Evolutionary conservation across 2,329 filamentous ascomycete species (phyloP), one percentile per base, ranked within the genome.

Genomic region (Lecanosticta acicola): DNA sequence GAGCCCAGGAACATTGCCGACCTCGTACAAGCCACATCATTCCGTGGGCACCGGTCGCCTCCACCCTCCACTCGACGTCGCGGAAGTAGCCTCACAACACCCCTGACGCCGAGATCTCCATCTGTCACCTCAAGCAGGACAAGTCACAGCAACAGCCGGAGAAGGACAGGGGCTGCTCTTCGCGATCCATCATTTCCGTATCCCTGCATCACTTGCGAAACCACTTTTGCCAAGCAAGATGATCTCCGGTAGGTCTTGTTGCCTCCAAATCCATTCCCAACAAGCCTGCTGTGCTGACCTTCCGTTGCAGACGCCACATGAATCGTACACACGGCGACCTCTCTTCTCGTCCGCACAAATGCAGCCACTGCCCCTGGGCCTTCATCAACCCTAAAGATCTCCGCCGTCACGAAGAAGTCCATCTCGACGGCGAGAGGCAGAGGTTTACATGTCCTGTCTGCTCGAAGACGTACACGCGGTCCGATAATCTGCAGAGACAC

Each of bases 311-410:
- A 14, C 43, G 43, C 13, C 48, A 50, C 34, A 32, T 26, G n/a
- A 26, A 8, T 18, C 44, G 48, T 10, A 40, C 45, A 3, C 48
- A 50, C 33, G 14, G 18, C 3, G 18, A 32, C 9, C 41, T 41
- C 3, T 38, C 44, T 9, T 35, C 47, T 24, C 37, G 17, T 13
- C 47, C 45, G 11, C 4, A 7, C 1, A 39, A 34, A 32, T 26
- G 14, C 7, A n/a, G 24, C 9, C 21, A 14, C 8, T 51, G 49
- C 26, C 17, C 14, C 5, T 32, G 24, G 36, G 37, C 36, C 9
- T 51, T 51, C n/a, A 14, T 45, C 21, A 10, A 46, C 20, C 42
- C 45, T 4, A 53, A 53, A 38, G 50, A 53, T 29, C 44, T 45
- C 10, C 14, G 32, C 11, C 21, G 49, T 8, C 50, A 52, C 24